Evolutionary conservation across 164 flowering plant genomes (phyloP).

Genomic region (Kalanchoe fedtschenkoi): DNA sequence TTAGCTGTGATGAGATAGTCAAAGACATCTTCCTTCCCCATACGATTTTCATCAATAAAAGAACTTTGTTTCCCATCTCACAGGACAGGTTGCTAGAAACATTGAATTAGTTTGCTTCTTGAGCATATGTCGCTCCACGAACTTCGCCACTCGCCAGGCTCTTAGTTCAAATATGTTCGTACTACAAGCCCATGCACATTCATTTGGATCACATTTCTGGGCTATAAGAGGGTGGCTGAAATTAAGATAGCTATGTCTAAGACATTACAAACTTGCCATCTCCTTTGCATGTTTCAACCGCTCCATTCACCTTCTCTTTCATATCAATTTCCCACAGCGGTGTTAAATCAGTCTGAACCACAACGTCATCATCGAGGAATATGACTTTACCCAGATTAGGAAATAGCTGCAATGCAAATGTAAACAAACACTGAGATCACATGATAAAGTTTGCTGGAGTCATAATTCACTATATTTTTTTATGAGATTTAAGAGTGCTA

Average conservation of each 20-base stretch:
- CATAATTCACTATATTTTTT: too few species aligned
- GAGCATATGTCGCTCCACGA: too few species aligned
- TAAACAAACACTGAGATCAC: background rate
- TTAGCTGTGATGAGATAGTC: too few species aligned
- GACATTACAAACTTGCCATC: slow-evolving; percentile 90
- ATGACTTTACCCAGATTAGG: slow-evolving; percentile 83
- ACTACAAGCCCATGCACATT: slow-evolving; percentile 99
- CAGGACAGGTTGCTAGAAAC: too few species aligned
- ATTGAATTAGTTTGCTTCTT: too few species aligned
- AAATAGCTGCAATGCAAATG: slow-evolving; percentile 71
- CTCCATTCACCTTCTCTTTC: slow-evolving; percentile 91
- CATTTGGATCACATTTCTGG: slow-evolving; percentile 54
- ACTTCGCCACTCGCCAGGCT: slow-evolving; percentile 87
- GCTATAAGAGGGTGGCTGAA: slow-evolving; percentile 82
- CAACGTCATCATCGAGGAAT: slow-evolving; percentile 90
- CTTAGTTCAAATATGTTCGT: slow-evolving; percentile 88
- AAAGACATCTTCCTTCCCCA: too few species aligned
- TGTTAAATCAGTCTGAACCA: slow-evolving; percentile 77
- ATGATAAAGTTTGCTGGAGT: background rate
- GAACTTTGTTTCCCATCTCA: too few species aligned
- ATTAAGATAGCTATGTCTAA: slow-evolving; percentile 76
- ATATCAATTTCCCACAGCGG: slow-evolving; percentile 91
- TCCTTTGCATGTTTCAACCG: slow-evolving; percentile 94
- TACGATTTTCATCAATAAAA: too few species aligned
- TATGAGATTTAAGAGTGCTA: too few species aligned